Conservation (phyloP, 2,329 filamentous ascomycete genomes). For the Colletotrichum orbiculare region DNA sequence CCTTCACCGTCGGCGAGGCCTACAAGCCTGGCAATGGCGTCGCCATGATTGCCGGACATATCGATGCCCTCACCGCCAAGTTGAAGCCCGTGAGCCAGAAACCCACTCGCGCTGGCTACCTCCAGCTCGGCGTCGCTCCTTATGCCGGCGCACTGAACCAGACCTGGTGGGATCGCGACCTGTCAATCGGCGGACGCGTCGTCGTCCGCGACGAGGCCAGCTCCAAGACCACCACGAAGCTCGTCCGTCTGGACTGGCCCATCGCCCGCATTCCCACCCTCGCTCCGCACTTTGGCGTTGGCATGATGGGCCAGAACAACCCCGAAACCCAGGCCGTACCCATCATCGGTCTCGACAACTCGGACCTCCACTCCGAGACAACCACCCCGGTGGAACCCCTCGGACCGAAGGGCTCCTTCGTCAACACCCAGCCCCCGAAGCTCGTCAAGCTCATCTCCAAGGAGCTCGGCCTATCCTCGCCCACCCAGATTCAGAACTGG, state of each 20-base stretch:
- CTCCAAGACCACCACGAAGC: constrained; percentile 81
- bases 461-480: constrained; percentile 79
- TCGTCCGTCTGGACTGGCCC: constrained; percentile 94
- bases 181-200: constrained; percentile 90
- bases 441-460: constrained; percentile 85
- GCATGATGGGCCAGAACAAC: constrained; percentile 76
- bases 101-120: constrained; percentile 84
- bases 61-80: constrained; percentile 90
- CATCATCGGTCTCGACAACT: constrained; percentile 88
- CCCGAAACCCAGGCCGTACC: constrained; percentile 94
- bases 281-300: constrained; percentile 91
- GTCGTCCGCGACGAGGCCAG: constrained; percentile 78
- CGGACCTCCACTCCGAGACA: constrained; percentile 57
- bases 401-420: constrained; percentile 78
- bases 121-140: constrained; percentile 90
- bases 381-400: constrained; percentile 53
- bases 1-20: constrained; percentile 82
- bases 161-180: constrained; percentile 98
- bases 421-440: constrained; percentile 83
- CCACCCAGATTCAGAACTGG: constrained; percentile 88
- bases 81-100: constrained; percentile 92
- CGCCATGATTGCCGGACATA: constrained; percentile 89
- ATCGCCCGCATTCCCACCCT: constrained; percentile 93
- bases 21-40: constrained; percentile 89
- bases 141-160: constrained; percentile 89